These are phyloP conservation scores for Tricholomella constricta DNA, from an alignment of 768 basidiomycete genomes.

Conservation along the genomic window DNA sequence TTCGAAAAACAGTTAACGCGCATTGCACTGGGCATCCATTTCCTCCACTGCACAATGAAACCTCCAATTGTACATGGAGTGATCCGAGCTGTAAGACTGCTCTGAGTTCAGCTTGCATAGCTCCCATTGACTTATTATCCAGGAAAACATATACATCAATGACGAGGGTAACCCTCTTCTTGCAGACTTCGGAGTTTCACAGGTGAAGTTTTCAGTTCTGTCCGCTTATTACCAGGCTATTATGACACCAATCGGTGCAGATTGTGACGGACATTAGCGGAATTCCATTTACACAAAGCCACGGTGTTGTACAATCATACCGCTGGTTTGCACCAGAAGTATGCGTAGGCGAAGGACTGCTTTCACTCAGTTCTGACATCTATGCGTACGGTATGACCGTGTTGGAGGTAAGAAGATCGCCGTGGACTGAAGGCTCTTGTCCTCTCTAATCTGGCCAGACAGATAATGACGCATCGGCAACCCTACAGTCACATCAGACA, in stretches of 20 bases:
- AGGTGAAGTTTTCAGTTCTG: constrained; percentile 30
- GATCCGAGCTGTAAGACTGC: constrained; percentile 47
- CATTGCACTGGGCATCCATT: constrained; percentile 46
- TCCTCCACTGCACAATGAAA: constrained; percentile 48
- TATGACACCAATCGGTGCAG: constrained; percentile 26
- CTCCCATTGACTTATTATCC: not conserved
- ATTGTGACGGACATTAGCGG: constrained; percentile 60
- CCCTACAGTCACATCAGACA: constrained; percentile 53
- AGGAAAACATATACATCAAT: constrained; percentile 55
- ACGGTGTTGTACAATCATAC: constrained; percentile 46
- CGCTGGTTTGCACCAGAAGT: constrained; percentile 61
- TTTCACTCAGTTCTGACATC: constrained; percentile 51
- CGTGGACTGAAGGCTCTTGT: not conserved
- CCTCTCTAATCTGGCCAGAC: not conserved
- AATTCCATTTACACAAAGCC: constrained; percentile 56
- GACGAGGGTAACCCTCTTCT: constrained; percentile 47
- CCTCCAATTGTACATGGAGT: constrained; percentile 58
- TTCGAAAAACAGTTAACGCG: constrained; percentile 39
- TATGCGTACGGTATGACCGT: constrained; percentile 61
- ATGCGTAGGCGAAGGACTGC: constrained; percentile 47
- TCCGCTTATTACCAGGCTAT: not conserved
- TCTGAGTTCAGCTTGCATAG: not conserved
- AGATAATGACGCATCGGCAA: constrained; percentile 56
- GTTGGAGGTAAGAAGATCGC: constrained; percentile 43
- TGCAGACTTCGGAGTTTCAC: constrained; percentile 59